A percentile compares a stretch with the other conserved stretches of the same genome.
Evolutionary conservation across 345 rosid genomes (phyloP).

Genomic region (Ailanthus altissimus): DNA sequence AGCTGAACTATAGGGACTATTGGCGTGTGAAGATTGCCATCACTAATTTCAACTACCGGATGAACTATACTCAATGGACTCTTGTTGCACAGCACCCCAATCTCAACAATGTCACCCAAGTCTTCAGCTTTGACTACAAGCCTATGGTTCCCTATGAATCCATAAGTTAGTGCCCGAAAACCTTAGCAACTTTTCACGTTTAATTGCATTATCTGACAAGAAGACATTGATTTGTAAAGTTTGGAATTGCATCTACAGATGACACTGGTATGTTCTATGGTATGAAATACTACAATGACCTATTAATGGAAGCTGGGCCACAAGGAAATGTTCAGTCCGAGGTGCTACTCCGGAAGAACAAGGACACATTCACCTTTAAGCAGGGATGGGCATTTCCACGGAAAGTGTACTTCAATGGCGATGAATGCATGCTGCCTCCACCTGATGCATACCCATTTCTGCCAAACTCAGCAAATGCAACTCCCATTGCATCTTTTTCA

Average conservation of each 20-base stretch:
- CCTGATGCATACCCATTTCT: conserved; percentile 53
- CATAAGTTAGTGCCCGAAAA: conserved; percentile 44
- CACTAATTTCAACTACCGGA: conserved; percentile 57
- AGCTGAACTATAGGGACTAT: conserved; percentile 56
- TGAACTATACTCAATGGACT: conserved; percentile 66
- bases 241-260: conserved; percentile 38
- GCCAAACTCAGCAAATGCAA: conserved; percentile 36
- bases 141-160: conserved; percentile 50
- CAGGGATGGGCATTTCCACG: conserved; percentile 68
- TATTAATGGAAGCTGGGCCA: conserved; percentile 58
- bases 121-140: conserved; percentile 65
- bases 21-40: conserved; percentile 66
- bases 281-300: conserved; percentile 56
- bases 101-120: conserved; percentile 60
- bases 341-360: conserved; percentile 48
- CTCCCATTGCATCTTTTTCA: conserved; percentile 22
- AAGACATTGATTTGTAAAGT: background rate
- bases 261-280: conserved; percentile 62
- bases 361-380: conserved; percentile 48
- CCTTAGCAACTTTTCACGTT: background rate
- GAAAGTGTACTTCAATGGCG: conserved; percentile 60
- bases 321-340: conserved; percentile 64
- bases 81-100: conserved; percentile 68
- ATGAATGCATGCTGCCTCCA: conserved; percentile 59
- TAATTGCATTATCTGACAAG: background rate